These are phyloP conservation scores for Polychytrium aggregatum DNA, from an alignment of 192 early-diverging fungal genomes.

Conservation along the genomic window DNA sequence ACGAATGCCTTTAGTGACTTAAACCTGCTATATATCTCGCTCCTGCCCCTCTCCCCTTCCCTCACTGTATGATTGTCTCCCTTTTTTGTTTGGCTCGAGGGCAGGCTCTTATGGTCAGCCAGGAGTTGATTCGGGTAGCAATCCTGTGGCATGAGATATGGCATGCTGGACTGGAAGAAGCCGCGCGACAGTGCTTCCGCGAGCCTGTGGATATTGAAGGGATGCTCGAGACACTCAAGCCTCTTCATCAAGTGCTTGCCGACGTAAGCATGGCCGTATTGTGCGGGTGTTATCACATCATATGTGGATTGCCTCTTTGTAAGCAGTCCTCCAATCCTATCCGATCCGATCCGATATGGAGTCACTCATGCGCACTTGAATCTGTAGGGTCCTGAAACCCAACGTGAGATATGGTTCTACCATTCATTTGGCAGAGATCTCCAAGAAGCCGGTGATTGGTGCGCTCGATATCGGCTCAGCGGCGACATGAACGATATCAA, in stretches of 20 bases:
- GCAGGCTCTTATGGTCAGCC: conserved; percentile 81
- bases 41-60: too few species aligned
- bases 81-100: too few species aligned
- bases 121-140: conserved; percentile 94
- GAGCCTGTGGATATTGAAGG: conserved; percentile 68
- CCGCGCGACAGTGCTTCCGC: conserved; percentile 66
- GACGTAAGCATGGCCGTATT: too few species aligned
- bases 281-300: too few species aligned
- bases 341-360: too few species aligned
- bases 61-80: too few species aligned
- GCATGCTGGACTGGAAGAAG: conserved; percentile 87
- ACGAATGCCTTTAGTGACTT: too few species aligned
- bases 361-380: too few species aligned
- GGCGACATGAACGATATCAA: conserved; percentile 73
- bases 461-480: conserved; percentile 61
- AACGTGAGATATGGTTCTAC: conserved; percentile 81
- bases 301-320: too few species aligned
- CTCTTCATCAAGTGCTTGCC: conserved; percentile 76
- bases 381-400: conserved; percentile 70
- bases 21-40: too few species aligned
- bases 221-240: conserved; percentile 79
- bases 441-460: conserved; percentile 75
- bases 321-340: too few species aligned
- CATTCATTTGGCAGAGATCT: conserved; percentile 82
- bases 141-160: conserved; percentile 97